Percentiles rank a stretch among this genome's conserved stretches.
Evolutionary conservation across 2,329 filamentous ascomycete species (phyloP).

Genomic region (Cylindrodendrum hubeiense): DNA sequence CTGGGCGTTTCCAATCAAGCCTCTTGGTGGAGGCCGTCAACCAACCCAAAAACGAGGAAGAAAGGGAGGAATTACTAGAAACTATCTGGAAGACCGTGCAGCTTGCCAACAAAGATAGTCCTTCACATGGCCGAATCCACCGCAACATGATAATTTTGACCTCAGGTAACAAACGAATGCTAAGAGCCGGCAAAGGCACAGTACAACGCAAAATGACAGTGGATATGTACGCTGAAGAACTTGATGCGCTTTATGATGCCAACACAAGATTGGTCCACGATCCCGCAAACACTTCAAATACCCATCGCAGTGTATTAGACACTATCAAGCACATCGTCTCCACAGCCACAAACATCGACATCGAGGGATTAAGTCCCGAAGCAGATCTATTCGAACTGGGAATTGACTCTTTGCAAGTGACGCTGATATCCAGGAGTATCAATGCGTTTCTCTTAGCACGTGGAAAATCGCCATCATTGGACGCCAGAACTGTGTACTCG

Average conservation of each 20-base stretch:
- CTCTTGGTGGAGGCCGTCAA: conserved; percentile 41
- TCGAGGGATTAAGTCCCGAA: not conserved
- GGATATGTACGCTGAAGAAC: conserved; percentile 19
- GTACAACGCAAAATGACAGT: conserved; percentile 48
- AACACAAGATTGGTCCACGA: not conserved
- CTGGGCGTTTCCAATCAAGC: conserved; percentile 41
- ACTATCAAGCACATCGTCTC: not conserved
- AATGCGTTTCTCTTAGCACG: not conserved
- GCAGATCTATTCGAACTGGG: not conserved
- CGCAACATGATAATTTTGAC: conserved; percentile 54
- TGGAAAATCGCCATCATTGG: too few relatives aligned
- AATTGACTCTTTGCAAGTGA: conserved; percentile 6
- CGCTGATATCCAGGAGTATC: not conserved
- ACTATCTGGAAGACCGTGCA: conserved; percentile 56
- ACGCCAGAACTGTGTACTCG: too few relatives aligned
- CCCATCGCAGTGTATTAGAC: too few relatives aligned
- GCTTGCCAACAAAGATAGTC: conserved; percentile 56
- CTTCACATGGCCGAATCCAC: conserved; percentile 58
- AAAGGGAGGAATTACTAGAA: conserved; percentile 50
- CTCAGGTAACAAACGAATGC: conserved; percentile 55
- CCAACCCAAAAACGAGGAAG: not conserved
- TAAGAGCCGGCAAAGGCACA: conserved; percentile 58
- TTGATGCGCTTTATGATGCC: conserved; percentile 18
- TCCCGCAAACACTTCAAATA: too few relatives aligned
- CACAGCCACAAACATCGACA: not conserved